Conservation (phyloP, 768 basidiomycete species). For the Pleurotus ostreatus region DNA sequence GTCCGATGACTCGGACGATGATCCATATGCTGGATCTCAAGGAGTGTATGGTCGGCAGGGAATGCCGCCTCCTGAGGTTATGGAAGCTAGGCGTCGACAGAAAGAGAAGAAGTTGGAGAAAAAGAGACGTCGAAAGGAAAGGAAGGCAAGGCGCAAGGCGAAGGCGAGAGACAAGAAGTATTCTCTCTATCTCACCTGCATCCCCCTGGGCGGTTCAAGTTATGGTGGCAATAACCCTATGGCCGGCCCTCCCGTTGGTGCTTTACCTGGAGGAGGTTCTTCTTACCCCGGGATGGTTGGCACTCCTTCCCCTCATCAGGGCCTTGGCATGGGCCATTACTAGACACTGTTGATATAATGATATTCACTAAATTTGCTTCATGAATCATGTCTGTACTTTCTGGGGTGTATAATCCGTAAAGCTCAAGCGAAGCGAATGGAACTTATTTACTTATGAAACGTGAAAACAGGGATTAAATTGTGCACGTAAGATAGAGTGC, state of each 20-base stretch:
- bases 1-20: conserved; percentile 37
- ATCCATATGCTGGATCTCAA: conserved; percentile 32
- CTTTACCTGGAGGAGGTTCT: conserved; percentile 14
- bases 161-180: conserved; percentile 62
- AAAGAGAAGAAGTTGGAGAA: conserved; percentile 57
- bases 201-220: conserved; percentile 22
- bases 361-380: background rate
- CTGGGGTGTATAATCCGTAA: no score
- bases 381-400: no score
- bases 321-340: background rate
- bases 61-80: conserved; percentile 32
- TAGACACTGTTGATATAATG: conserved; percentile 12
- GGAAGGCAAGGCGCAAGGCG: conserved; percentile 54
- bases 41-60: conserved; percentile 40
- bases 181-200: conserved; percentile 55
- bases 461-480: background rate
- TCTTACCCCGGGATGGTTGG: conserved; percentile 14
- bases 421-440: no score
- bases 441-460: no score
- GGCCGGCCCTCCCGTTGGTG: background rate
- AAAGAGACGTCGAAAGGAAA: conserved; percentile 60
- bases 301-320: conserved; percentile 7
- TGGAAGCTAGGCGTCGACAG: conserved; percentile 49
- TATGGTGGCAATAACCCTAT: conserved; percentile 6
- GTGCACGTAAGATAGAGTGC: conserved; percentile 7